These are phyloP conservation scores for Cladosporium oxysporum DNA, from an alignment of 2,329 filamentous ascomycete species.

Conservation along the genomic window DNA sequence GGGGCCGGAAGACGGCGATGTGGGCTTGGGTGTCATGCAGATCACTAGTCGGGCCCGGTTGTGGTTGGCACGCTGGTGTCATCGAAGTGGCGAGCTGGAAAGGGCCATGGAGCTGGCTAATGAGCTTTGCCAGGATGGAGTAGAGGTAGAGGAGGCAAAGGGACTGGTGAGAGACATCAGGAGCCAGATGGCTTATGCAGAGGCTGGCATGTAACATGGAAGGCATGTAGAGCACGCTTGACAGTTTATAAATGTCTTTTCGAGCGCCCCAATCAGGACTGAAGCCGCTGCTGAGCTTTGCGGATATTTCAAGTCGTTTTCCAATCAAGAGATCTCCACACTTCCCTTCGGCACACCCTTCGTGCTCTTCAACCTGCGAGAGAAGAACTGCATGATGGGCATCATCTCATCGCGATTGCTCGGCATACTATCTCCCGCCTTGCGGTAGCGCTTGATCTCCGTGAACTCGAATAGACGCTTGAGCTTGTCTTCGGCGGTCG, in stretches of 20 bases:
- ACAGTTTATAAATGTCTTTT: not conserved
- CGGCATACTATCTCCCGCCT: slow-evolving; percentile 79
- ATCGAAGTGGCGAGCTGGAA: slow-evolving; percentile 72
- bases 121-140: slow-evolving; percentile 91
- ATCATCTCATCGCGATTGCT: slow-evolving; percentile 78
- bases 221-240: not conserved
- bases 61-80: slow-evolving; percentile 86
- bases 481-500: slow-evolving; percentile 63
- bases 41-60: slow-evolving; percentile 90
- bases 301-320: not conserved
- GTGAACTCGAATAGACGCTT: slow-evolving; percentile 58
- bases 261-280: not conserved
- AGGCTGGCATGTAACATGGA: slow-evolving; percentile 22
- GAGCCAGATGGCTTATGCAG: slow-evolving; percentile 60
- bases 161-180: slow-evolving; percentile 85
- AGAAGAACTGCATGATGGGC: slow-evolving; percentile 84
- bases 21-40: slow-evolving; percentile 79
- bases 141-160: slow-evolving; percentile 96
- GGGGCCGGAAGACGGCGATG: slow-evolving; percentile 53
- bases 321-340: slow-evolving; percentile 46
- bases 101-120: slow-evolving; percentile 79
- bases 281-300: not conserved
- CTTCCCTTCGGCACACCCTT: slow-evolving; percentile 56
- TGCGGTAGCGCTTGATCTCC: slow-evolving; percentile 68
- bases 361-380: slow-evolving; percentile 61